Evolutionary conservation across 2,329 filamentous ascomycete species (phyloP), one percentile per base, ranked within the genome.

Genomic region (Clarireedia monteithiana): DNA sequence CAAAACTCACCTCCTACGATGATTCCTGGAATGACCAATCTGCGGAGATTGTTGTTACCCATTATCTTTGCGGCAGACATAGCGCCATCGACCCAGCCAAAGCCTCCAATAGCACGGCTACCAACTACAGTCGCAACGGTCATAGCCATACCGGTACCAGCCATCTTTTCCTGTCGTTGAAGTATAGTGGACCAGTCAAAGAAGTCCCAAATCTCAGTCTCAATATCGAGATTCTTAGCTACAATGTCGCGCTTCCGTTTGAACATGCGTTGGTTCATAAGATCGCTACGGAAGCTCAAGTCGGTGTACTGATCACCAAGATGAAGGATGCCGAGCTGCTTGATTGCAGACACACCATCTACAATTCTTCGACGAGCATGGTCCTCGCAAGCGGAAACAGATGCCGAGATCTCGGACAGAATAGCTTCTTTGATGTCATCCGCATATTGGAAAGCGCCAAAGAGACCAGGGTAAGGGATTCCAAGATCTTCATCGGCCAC

Each of bases 391-490:
- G 77, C 74, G 3, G 79, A 77, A 7, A 97, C 91, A 0, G 89
- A 86, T 7, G 85, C 81, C 2, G 91, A 83, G 48, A 99, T 91
- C 64, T 91, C 85, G 23, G 91, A 84, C 14, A 99, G 78, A 86
- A 99, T 97, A 4, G 91, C 91, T 60, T 86, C 79, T 71, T 95
- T 95, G 60, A 97, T 77, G 59, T 95, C 90, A 62, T 99, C 94
- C 2, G 94, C 94, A 68, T 95, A 99, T 62, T 91, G 82, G 74
- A 95, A 96, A 2, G 87, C 90, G 42, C 81, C 83, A 61, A 95
- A 84, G 5, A 97, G 70, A 27, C 94, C 94, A 2, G 89, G 89
- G 66, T 99, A 99, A 15, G 85, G 80, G 15, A 99, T 85, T 44
- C 90, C 87, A 38, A 95, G 83, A 64, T 92, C 83, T 53, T 79